A percentile compares a stretch with the other conserved stretches of the same genome.
phyloP scores from a whole-genome alignment of 1,284 basidiomycete species.

The Quambalaria eucalypti region DNA sequence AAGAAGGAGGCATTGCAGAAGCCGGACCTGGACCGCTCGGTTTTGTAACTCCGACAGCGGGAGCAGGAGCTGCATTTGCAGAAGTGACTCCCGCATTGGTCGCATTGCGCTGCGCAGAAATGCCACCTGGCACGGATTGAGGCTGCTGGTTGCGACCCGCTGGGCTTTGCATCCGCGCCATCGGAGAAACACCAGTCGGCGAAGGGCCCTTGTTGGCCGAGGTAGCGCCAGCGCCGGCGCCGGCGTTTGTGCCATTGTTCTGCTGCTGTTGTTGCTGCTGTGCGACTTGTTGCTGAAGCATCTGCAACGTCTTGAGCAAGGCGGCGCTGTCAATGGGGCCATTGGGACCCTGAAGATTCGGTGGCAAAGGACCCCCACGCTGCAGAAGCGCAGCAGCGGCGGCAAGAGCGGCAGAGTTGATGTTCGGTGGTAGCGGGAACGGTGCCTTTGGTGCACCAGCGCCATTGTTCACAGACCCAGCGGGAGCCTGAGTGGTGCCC shows the following conservation, averaged over 20 bases:
- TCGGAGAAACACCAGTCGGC: no score
- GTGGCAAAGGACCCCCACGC: neutral
- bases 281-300: neutral
- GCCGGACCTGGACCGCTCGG: neutral
- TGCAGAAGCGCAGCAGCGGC: neutral
- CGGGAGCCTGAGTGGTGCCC: no score
- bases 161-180: no score
- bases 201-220: neutral
- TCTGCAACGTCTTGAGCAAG: conserved; percentile 1
- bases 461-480: no score
- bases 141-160: no score
- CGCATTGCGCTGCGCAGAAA: no score
- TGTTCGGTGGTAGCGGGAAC: neutral
- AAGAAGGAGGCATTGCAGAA: neutral
- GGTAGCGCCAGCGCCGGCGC: neutral
- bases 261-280: neutral
- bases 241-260: neutral
- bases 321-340: neutral
- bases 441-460: no score
- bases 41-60: no score
- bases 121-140: no score
- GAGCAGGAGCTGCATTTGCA: no score
- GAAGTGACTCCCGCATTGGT: no score
- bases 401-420: neutral
- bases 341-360: neutral